Percentiles rank a stretch among this genome's conserved stretches.
phyloP scores from a whole-genome alignment of 2,329 filamentous ascomycete genomes.

The Orbilia oligospora region DNA sequence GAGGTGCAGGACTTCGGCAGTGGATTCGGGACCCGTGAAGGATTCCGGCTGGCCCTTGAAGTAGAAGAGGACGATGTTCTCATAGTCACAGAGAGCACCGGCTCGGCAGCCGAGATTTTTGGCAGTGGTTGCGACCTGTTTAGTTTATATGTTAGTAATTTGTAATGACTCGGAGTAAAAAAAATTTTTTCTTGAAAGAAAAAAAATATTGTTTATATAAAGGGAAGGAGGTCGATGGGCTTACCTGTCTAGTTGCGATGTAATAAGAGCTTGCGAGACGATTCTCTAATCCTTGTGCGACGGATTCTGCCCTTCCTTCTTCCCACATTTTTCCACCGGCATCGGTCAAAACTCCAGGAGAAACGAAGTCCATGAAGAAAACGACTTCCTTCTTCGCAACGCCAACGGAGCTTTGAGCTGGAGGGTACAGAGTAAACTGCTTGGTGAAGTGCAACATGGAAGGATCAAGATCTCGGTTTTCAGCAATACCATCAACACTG shows the following conservation, averaged over 20 bases:
- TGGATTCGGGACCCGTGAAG: slow-evolving; percentile 55
- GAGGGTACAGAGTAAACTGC: slow-evolving; percentile 56
- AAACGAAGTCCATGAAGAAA: slow-evolving; percentile 59
- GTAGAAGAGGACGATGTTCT: slow-evolving; percentile 60
- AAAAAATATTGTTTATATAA: background rate
- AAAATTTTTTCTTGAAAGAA: background rate
- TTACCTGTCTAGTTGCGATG: slow-evolving; percentile 58
- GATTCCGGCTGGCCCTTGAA: slow-evolving; percentile 59
- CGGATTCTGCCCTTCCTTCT: slow-evolving; percentile 50
- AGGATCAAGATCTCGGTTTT: slow-evolving; percentile 57
- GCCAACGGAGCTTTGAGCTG: slow-evolving; percentile 40
- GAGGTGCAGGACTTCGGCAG: slow-evolving; percentile 58
- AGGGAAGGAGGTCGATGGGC: slow-evolving; percentile 13
- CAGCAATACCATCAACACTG: slow-evolving; percentile 57
- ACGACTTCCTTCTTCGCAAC: slow-evolving; percentile 50
- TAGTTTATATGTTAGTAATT: slow-evolving; percentile 43
- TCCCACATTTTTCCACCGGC: slow-evolving; percentile 53
- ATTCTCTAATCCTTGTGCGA: slow-evolving; percentile 44
- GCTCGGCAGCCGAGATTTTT: slow-evolving; percentile 56
- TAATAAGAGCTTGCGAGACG: slow-evolving; percentile 51
- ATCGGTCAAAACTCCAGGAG: slow-evolving; percentile 56
- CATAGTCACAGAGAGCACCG: slow-evolving; percentile 60
- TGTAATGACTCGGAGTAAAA: slow-evolving; percentile 9
- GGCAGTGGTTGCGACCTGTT: slow-evolving; percentile 51
- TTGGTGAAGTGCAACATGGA: slow-evolving; percentile 59